These are phyloP conservation scores for Cinchona pubescens DNA, from an alignment of 257 asterid genomes.

Conservation along the genomic window DNA sequence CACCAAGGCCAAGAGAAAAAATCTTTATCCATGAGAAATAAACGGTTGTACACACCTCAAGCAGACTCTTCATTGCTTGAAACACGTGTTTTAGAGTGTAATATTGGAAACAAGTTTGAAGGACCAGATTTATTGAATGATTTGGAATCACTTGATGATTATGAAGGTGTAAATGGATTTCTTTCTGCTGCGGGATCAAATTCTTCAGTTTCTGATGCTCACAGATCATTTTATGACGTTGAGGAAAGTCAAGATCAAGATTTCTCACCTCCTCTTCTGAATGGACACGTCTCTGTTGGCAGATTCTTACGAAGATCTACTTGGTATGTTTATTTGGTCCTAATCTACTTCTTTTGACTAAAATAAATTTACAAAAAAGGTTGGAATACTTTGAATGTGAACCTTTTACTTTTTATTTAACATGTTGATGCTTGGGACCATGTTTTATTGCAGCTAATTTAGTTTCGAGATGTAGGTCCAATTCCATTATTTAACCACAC, in stretches of 20 bases:
- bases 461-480: background rate
- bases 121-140: constrained; percentile 62
- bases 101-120: constrained; percentile 53
- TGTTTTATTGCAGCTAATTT: background rate
- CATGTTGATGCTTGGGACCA: background rate
- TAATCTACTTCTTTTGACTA: constrained; percentile 6
- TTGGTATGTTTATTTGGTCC: constrained; percentile 52
- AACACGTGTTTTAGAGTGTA: constrained; percentile 38
- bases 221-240: constrained; percentile 64
- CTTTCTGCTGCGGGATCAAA: constrained; percentile 74
- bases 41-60: constrained; percentile 56
- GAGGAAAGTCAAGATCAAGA: constrained; percentile 83
- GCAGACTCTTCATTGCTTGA: constrained; percentile 58
- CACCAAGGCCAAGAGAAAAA: constrained; percentile 53
- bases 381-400: background rate
- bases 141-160: constrained; percentile 71
- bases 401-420: background rate
- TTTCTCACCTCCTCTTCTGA: constrained; percentile 89
- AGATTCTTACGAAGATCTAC: constrained; percentile 92
- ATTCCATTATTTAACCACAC: background rate
- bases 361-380: too few relatives aligned
- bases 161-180: constrained; percentile 63
- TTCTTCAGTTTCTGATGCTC: constrained; percentile 73
- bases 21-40: constrained; percentile 44
- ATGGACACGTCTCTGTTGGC: constrained; percentile 72